Base-by-base conservation (phyloP, 495 filamentous ascomycete genomes). In the Chaetomidium leptoderma region DNA sequence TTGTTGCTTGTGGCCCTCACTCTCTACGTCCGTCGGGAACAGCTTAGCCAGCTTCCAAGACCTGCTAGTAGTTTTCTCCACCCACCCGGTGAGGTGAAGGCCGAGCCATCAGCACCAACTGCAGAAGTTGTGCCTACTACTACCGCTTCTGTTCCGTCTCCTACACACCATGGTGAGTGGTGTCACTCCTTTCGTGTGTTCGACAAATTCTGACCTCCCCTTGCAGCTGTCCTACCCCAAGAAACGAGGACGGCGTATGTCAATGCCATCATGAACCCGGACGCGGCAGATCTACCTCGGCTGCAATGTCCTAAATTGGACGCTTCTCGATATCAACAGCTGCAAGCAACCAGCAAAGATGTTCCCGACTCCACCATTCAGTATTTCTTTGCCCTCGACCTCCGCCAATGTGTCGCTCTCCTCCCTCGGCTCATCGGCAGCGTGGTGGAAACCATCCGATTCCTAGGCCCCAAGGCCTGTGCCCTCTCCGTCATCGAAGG, bases 361-460 rank as follows among this genome's bases (percentile, higher is more conserved):
- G 71, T 74, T 2, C 89, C 90, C 67, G 78, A 87, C 62, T 81
- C 83, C 37, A 81, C 82, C 23, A 58, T 63, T 33, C 58, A 33
- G 11, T 81, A 78, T 56, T 75, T 79, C 59, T 80, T 83, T 43
- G 78, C 78, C 11, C 63, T 83, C 37, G 66, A 81, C 50, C 66
- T 81, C 11, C 67, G 70, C 30, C 66, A 81, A 63, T 70, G 68
- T 40, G 48, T 71, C 5, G 35, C 46, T 23, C 43, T 81, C 17
- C 72, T 81, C 24, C 75, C 78, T n/a, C 72, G 73, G 16, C 64
- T 82, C 11, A 67, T 83, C 53, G 68, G 73, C 21, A 70, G 69
- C 30, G 64, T 78, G 36, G 53, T 83, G 23, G 70, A 78, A 52
- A 64, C 72, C 16, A 76, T 81, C 16, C 70, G 69, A 4, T 78